Base-by-base conservation (phyloP, 2,329 filamentous ascomycete genomes). In the Kalaharituber pfeilii region DNA sequence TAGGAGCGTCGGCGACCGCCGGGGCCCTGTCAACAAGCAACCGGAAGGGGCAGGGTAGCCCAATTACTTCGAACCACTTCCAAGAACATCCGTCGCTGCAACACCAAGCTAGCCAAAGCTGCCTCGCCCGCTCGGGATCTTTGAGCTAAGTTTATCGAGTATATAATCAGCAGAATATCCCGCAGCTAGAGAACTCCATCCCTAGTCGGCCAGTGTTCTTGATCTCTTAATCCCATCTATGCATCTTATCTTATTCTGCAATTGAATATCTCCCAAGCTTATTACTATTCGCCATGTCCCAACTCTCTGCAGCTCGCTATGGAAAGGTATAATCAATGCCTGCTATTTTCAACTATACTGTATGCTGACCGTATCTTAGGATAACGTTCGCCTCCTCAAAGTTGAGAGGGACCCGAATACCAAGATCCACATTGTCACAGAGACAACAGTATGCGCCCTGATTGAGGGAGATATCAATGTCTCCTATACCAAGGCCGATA, bases 301-400 rank as follows among this genome's bases (percentile, higher is more conserved):
- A 59, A 42, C 56, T 62, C 25, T 55, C 62, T 52, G 58, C 62
- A 53, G 62, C 62, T 54, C 60, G 62, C 45, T 64, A 64, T 53
- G 62, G 62, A 53, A 64, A 64, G 60, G 62, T 63, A 59, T 11
- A 20, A 33, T 25, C 39, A 53, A 47, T 45, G 47, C 18, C 29
- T 29, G 18, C 26, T 36, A 24, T 44, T 39, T 28, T 20, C 9
- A 5, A 8, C 13, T 27, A 20, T 9, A 24, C 11, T 15, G 28
- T 27, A 50, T 13, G 11, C 24, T 13, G 8, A 11, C 22, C 42
- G 8, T 15, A 9, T 18, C n/a, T 20, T 36, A 98, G 79, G 91
- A 96, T 78, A 96, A 98, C 73, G 83, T 98, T 76, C 88, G 91
- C 66, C 80, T 98, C 65, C 94, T 84, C 79, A 98, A 98, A 71